Percentiles rank a stretch among this genome's conserved stretches.
Evolutionary conservation across 441 rosid genomes (phyloP).

Genomic region (Manihot esculenta): DNA sequence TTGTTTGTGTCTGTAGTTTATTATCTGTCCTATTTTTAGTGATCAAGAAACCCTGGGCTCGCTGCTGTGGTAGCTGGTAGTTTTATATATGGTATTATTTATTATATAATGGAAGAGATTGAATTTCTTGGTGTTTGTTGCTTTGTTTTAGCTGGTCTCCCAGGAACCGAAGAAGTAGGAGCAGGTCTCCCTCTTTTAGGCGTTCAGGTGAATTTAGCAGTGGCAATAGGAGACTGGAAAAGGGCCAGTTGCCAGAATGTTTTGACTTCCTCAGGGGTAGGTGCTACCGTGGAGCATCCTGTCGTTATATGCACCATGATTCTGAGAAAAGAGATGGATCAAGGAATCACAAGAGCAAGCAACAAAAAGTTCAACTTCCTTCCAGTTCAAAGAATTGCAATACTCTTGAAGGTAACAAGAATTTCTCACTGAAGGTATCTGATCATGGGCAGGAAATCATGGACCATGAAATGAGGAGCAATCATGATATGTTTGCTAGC

Average conservation of each 20-base stretch:
- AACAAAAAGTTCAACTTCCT: constrained; percentile 28
- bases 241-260: constrained; percentile 44
- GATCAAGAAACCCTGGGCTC: not conserved
- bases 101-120: constrained; percentile 11
- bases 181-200: constrained; percentile 46
- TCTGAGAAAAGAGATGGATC: constrained; percentile 35
- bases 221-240: constrained; percentile 37
- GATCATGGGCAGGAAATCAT: constrained; percentile 26
- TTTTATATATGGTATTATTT: not conserved
- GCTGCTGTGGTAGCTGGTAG: not conserved
- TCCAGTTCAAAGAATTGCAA: constrained; percentile 23
- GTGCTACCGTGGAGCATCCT: constrained; percentile 63
- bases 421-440: constrained; percentile 23
- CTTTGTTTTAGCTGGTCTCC: constrained; percentile 54
- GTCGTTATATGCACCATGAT: constrained; percentile 57
- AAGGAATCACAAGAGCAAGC: constrained; percentile 37
- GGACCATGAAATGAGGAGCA: constrained; percentile 22
- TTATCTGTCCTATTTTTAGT: not conserved
- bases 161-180: constrained; percentile 36
- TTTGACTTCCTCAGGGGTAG: constrained; percentile 59
- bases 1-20: not conserved
- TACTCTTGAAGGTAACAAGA: constrained; percentile 29
- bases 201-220: constrained; percentile 25
- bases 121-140: constrained; percentile 14
- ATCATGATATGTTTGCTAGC: constrained; percentile 16